A percentile compares a stretch with the other conserved stretches of the same genome.
Evolutionary conservation across 116 monocot species (phyloP).

Genomic region (Iris pallida): DNA sequence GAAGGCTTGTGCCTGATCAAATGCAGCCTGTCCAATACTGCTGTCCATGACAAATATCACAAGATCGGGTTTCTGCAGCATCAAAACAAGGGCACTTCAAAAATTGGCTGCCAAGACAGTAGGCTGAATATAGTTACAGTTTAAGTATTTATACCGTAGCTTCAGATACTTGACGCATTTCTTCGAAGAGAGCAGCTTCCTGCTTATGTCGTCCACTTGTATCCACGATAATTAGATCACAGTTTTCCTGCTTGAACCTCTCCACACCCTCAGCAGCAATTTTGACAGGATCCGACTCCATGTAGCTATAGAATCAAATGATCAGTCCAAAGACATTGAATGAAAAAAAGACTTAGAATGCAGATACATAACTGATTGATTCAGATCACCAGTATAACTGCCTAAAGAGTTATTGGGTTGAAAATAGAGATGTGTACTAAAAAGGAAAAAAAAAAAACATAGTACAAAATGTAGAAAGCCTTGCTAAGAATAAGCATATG

Average conservation of each 20-base stretch:
- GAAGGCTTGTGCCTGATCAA: constrained; percentile 97
- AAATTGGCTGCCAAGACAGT: background rate
- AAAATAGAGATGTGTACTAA: too few species aligned
- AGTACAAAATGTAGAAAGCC: too few species aligned
- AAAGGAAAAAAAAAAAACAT: too few species aligned
- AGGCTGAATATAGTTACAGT: too few species aligned
- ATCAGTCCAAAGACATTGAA: background rate
- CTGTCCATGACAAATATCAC: constrained; percentile 99
- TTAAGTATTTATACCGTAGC: constrained; percentile 48
- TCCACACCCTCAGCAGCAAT: constrained; percentile 97
- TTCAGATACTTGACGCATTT: constrained; percentile 99
- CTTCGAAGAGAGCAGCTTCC: constrained; percentile 95
- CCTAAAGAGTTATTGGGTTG: background rate
- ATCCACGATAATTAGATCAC: constrained; percentile 95
- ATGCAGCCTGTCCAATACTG: constrained; percentile 98
- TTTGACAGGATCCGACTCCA: constrained; percentile 98
- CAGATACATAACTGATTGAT: background rate
- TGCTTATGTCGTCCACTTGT: constrained; percentile 98
- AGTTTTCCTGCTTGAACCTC: constrained; percentile 91
- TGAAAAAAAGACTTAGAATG: background rate
- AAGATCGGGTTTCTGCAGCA: constrained; percentile 92
- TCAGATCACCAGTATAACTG: background rate
- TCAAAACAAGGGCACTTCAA: constrained; percentile 6
- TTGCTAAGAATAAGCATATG: too few species aligned
- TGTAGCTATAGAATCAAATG: constrained; percentile 53